These are phyloP conservation scores for Pythium rishiriense DNA, from an alignment of 352 stramenopile species.

Conservation along the genomic window DNA sequence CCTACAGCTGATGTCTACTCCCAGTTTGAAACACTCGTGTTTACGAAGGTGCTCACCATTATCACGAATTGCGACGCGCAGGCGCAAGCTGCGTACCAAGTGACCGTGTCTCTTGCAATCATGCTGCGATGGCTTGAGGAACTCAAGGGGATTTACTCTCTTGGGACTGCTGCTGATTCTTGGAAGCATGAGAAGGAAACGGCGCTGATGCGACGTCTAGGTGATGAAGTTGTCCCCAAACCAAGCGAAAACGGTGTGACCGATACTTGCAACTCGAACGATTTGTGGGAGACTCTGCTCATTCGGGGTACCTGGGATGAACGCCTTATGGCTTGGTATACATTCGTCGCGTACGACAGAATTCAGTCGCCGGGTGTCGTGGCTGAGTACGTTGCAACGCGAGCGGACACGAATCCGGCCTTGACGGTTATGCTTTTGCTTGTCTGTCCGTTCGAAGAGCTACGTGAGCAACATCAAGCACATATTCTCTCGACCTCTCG, in stretches of 20 bases:
- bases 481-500: constrained; percentile 30
- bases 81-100: constrained; percentile 24
- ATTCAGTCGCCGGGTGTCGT: constrained; percentile 32
- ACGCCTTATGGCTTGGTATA: constrained; percentile 56
- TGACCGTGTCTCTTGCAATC: constrained; percentile 24
- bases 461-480: constrained; percentile 41
- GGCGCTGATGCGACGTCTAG: constrained; percentile 38
- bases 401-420: constrained; percentile 37
- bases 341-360: constrained; percentile 41
- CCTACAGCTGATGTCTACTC: constrained; percentile 22
- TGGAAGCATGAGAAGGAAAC: constrained; percentile 47
- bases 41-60: constrained; percentile 35
- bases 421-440: constrained; percentile 55
- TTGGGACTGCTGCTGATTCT: not conserved
- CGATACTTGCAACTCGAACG: not conserved
- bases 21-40: constrained; percentile 27
- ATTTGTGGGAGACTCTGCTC: constrained; percentile 47
- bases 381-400: constrained; percentile 40
- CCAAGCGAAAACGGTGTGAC: not conserved
- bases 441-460: constrained; percentile 52
- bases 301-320: constrained; percentile 46
- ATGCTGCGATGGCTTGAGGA: constrained; percentile 18
- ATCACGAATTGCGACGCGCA: constrained; percentile 28
- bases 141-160: not conserved
- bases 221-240: constrained; percentile 22